Conservation (phyloP, 805 yeast genomes). For the Cyberlindnera maclurae region DNA sequence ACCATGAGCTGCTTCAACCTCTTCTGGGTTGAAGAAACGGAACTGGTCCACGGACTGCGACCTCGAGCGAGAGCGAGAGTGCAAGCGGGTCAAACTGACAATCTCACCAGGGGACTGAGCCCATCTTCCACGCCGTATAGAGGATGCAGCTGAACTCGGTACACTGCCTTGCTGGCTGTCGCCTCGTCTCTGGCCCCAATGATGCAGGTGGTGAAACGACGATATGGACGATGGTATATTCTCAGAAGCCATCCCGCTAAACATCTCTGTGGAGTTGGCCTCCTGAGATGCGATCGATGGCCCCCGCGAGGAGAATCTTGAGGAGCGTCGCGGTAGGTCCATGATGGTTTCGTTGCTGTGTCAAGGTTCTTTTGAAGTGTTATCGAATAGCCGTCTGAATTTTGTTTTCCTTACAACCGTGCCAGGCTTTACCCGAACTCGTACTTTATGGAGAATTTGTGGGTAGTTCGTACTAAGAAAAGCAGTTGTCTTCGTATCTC, state of each 20-base stretch:
- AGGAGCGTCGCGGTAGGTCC: conserved; percentile 10
- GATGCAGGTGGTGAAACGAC: conserved; percentile 67
- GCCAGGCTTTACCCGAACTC: too few species aligned
- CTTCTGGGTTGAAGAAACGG: conserved; percentile 76
- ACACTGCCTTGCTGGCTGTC: conserved; percentile 8
- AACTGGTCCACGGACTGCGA: conserved; percentile 41
- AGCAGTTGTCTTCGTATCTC: too few species aligned
- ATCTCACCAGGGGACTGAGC: conserved; percentile 13
- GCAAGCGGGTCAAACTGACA: conserved; percentile 21
- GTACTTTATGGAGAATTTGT: too few species aligned
- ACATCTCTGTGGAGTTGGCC: conserved; percentile 63
- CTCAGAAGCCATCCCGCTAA: conserved; percentile 71
- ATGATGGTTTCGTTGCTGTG: background rate
- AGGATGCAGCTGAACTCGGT: conserved; percentile 22
- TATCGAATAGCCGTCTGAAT: too few species aligned
- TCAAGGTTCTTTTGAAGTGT: too few species aligned
- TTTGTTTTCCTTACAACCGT: too few species aligned
- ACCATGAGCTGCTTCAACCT: conserved; percentile 83
- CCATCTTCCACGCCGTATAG: conserved; percentile 22
- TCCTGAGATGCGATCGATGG: conserved; percentile 31
- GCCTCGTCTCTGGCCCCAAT: conserved; percentile 14
- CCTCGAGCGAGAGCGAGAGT: conserved; percentile 27
- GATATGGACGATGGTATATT: conserved; percentile 73
- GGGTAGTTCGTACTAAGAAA: too few species aligned
- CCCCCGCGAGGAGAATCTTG: conserved; percentile 24